Percentiles rank a stretch among this genome's conserved stretches.
phyloP scores from a whole-genome alignment of 2,329 filamentous ascomycete species.

The Penicillium sp. region DNA sequence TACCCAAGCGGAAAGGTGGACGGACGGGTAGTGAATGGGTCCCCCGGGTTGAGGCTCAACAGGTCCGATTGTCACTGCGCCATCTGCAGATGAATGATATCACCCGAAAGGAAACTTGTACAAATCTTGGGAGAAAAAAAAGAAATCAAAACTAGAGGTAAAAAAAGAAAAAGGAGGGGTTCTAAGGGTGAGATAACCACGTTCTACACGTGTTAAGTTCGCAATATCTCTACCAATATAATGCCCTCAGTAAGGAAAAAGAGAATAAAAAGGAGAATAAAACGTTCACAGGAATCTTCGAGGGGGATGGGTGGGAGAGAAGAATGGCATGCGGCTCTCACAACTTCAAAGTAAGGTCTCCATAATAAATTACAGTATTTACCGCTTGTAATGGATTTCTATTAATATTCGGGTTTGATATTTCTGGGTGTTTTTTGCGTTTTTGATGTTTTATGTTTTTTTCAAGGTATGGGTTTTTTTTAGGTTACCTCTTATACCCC shows the following conservation, averaged over 20 bases:
- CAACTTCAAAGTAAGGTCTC: neutral
- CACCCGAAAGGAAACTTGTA: slow-evolving; percentile 8
- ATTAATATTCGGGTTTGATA: neutral
- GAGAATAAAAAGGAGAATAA: slow-evolving; percentile 4
- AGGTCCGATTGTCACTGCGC: slow-evolving; percentile 8
- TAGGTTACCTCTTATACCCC: neutral
- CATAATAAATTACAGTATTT: slow-evolving; percentile 4
- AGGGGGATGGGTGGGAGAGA: neutral
- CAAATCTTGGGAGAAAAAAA: neutral
- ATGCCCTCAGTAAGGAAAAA: neutral
- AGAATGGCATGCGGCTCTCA: slow-evolving; percentile 3
- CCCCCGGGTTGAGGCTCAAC: slow-evolving; percentile 25
- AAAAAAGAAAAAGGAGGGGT: neutral
- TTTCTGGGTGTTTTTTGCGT: neutral
- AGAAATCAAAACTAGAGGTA: slow-evolving; percentile 1
- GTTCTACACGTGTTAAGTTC: slow-evolving; percentile 2
- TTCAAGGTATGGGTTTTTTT: no score
- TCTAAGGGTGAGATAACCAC: neutral
- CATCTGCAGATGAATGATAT: slow-evolving; percentile 16
- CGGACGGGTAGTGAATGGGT: slow-evolving; percentile 10
- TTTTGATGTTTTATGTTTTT: neutral
- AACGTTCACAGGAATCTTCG: slow-evolving; percentile 1
- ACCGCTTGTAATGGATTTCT: neutral
- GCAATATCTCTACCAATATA: slow-evolving; percentile 2
- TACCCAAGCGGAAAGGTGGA: slow-evolving; percentile 11